phyloP scores from a whole-genome alignment of 495 filamentous ascomycete species.

The Pseudoneurospora amorphoporcata region DNA sequence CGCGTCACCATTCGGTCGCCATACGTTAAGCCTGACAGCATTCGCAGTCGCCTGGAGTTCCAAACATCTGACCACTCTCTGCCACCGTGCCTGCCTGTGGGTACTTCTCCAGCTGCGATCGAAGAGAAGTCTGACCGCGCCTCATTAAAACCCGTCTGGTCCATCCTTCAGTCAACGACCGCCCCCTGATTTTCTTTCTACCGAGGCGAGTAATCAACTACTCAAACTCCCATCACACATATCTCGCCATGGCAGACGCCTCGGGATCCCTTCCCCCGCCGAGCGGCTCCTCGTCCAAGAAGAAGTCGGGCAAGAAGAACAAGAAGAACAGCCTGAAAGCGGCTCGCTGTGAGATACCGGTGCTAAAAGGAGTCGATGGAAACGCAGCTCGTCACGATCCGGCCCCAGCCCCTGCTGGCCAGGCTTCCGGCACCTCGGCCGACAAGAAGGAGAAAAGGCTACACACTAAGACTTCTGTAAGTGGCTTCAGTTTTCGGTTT shows the following conservation, averaged over 20 bases:
- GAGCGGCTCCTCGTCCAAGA: not conserved
- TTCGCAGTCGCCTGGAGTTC: not conserved
- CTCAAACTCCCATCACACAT: not conserved
- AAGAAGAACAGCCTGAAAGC: slow-evolving; percentile 3
- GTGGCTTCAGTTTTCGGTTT: not conserved
- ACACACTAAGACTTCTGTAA: slow-evolving; percentile 4
- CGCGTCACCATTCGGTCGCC: not conserved
- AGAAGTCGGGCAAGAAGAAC: slow-evolving; percentile 7
- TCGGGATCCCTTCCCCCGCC: not conserved
- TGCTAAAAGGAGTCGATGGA: slow-evolving; percentile 7
- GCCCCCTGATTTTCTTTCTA: not conserved
- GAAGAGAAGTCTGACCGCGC: not conserved
- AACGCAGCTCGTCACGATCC: slow-evolving; percentile 8
- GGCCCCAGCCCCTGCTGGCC: not conserved
- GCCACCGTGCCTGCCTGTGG: not conserved
- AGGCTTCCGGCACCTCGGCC: not conserved
- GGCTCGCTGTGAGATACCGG: not conserved
- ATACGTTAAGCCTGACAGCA: not conserved
- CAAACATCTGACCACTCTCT: not conserved
- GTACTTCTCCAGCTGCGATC: not conserved
- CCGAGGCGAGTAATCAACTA: not conserved
- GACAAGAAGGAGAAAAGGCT: not conserved
- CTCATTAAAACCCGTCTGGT: not conserved
- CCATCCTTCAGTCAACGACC: not conserved
- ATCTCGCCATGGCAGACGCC: not conserved